Evolutionary conservation across 495 filamentous ascomycete genomes (phyloP).

Genomic region (Pseudomonodictys pantanalensis): DNA sequence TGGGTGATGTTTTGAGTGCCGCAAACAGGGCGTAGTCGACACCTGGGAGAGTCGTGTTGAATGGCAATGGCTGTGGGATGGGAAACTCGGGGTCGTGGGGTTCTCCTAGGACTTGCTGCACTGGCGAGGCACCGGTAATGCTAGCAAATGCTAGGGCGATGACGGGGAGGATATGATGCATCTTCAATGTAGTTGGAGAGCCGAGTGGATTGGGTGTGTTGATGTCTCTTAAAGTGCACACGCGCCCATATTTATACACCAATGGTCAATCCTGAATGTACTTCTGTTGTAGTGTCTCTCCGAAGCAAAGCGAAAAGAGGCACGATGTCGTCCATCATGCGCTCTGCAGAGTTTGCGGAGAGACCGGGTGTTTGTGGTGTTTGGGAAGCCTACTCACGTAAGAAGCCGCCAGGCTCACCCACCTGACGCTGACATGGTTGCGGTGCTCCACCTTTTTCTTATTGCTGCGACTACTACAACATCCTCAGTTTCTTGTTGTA

Average conservation of each 20-base stretch:
- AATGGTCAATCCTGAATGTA: neutral
- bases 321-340: neutral
- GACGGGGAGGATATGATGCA: neutral
- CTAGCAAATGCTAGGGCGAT: neutral
- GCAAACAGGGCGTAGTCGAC: constrained; percentile 1
- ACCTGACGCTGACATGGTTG: too few relatives aligned
- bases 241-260: neutral
- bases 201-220: too few relatives aligned
- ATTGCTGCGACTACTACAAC: too few relatives aligned
- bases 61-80: neutral
- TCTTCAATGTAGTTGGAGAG: too few relatives aligned
- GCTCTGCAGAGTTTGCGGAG: neutral
- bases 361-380: neutral
- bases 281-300: neutral
- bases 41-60: constrained; percentile 1
- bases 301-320: neutral
- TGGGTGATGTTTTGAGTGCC: neutral
- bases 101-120: neutral
- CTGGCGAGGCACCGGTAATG: neutral
- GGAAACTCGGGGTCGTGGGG: constrained; percentile 3
- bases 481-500: too few relatives aligned
- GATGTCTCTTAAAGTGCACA: too few relatives aligned
- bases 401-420: neutral
- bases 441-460: too few relatives aligned
- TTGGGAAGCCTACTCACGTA: neutral